Percentiles rank a stretch among this genome's conserved stretches.
Conservation (phyloP, 2,329 filamentous ascomycete species). For the Ophiocordyceps camponoti-saundersi region DNA sequence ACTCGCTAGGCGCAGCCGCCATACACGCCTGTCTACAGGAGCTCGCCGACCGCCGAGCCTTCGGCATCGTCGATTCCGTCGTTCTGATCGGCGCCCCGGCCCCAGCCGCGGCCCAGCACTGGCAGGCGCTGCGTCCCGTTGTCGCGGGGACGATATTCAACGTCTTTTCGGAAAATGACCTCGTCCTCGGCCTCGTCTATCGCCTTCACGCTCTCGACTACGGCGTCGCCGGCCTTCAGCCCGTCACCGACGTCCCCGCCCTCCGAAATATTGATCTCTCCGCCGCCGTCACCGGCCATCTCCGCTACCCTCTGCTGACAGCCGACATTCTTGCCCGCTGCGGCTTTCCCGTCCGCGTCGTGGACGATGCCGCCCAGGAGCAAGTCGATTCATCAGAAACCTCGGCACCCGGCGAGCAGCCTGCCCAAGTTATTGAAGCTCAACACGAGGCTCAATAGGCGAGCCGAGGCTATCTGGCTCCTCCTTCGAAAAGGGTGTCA, state of each 20-base stretch:
- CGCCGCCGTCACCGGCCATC: conserved; percentile 33
- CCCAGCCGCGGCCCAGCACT: conserved; percentile 54
- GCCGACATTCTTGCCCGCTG: conserved; percentile 34
- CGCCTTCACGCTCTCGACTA: conserved; percentile 67
- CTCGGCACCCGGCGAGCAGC: background rate
- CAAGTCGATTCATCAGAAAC: conserved; percentile 10
- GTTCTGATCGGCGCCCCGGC: conserved; percentile 70
- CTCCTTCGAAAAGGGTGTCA: too few relatives aligned
- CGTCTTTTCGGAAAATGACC: conserved; percentile 75
- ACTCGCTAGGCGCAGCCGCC: conserved; percentile 64
- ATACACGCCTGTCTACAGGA: conserved; percentile 68
- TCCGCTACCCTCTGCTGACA: conserved; percentile 33
- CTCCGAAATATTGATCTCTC: conserved; percentile 41
- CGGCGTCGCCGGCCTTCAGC: conserved; percentile 70
- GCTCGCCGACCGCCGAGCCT: conserved; percentile 62
- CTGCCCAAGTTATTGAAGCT: background rate
- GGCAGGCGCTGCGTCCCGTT: conserved; percentile 60
- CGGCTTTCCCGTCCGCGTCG: conserved; percentile 29
- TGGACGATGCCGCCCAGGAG: conserved; percentile 31
- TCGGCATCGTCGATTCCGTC: conserved; percentile 69
- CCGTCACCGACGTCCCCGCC: conserved; percentile 48
- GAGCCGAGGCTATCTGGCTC: too few relatives aligned
- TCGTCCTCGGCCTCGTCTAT: conserved; percentile 76
- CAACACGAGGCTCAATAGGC: background rate
- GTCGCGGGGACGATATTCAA: conserved; percentile 75